phyloP scores from a whole-genome alignment of 306 rosid genomes.

The Calophaca sinica region DNA sequence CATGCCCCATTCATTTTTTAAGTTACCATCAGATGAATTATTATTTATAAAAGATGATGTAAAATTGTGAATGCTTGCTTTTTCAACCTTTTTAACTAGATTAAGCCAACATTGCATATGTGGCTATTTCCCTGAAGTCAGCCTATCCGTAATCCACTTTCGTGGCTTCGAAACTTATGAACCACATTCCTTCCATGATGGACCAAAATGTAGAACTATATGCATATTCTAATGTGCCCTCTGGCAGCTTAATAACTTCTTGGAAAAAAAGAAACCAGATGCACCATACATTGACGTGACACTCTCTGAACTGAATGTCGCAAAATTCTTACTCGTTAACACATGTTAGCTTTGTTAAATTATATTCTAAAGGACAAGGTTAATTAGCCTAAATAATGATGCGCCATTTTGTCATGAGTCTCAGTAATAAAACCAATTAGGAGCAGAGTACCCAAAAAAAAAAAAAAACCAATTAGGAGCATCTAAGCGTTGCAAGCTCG shows the following conservation, averaged over 20 bases:
- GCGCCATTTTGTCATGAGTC: background rate
- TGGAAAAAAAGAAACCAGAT: background rate
- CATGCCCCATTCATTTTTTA: constrained; percentile 37
- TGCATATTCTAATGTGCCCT: background rate
- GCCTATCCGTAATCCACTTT: constrained; percentile 16
- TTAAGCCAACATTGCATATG: constrained; percentile 32
- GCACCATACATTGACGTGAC: constrained; percentile 38
- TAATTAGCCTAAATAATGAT: constrained; percentile 21
- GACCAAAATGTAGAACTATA: constrained; percentile 3
- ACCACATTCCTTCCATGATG: constrained; percentile 16
- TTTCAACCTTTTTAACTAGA: constrained; percentile 42
- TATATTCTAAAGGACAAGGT: background rate
- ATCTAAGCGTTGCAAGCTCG: constrained; percentile 19
- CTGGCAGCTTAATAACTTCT: background rate
- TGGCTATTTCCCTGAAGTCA: background rate
- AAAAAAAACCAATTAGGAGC: constrained; percentile 12
- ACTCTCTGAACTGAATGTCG: constrained; percentile 1
- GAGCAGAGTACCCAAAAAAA: no score
- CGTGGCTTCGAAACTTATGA: constrained; percentile 57
- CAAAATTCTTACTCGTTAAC: constrained; percentile 34
- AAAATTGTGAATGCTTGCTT: constrained; percentile 39
- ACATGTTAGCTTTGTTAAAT: background rate
- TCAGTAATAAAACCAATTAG: constrained; percentile 4
- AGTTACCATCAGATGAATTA: background rate
- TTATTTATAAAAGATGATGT: background rate